A percentile compares a stretch with the other conserved stretches of the same genome.
Evolutionary conservation across 176 grass and related monocot genomes (phyloP).

Genomic region (Rhynchospora pubera): DNA sequence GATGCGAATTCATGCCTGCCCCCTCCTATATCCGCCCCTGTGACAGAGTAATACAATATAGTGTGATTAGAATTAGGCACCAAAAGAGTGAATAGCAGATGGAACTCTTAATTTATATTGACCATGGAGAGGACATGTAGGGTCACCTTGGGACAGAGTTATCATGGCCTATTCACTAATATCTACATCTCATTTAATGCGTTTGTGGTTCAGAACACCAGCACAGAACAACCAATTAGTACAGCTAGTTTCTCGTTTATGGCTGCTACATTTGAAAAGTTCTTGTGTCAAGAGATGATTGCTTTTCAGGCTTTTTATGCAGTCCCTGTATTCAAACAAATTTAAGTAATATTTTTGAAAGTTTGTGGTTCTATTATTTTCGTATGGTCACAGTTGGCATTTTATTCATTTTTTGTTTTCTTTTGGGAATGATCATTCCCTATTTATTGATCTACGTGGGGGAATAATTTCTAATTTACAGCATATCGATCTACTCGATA

Average conservation of each 20-base stretch:
- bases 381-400: too few relatives aligned
- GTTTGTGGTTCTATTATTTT: not conserved
- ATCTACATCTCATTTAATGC: constrained; percentile 20
- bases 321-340: not conserved
- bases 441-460: too few relatives aligned
- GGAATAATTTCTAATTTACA: too few relatives aligned
- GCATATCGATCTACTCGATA: too few relatives aligned
- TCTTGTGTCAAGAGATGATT: constrained; percentile 12
- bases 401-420: too few relatives aligned
- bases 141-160: constrained; percentile 30
- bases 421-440: too few relatives aligned
- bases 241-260: not conserved
- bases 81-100: not conserved
- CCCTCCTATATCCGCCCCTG: too few relatives aligned
- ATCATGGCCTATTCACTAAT: constrained; percentile 41
- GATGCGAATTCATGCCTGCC: too few relatives aligned
- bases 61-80: not conserved
- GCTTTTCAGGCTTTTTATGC: constrained; percentile 9
- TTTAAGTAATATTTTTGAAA: not conserved
- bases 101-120: not conserved
- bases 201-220: constrained; percentile 7
- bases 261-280: constrained; percentile 3
- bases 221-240: constrained; percentile 5
- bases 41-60: not conserved
- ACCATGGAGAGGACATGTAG: constrained; percentile 23